Conservation (phyloP, 768 basidiomycete genomes). For the Amanita subjunquillea region DNA sequence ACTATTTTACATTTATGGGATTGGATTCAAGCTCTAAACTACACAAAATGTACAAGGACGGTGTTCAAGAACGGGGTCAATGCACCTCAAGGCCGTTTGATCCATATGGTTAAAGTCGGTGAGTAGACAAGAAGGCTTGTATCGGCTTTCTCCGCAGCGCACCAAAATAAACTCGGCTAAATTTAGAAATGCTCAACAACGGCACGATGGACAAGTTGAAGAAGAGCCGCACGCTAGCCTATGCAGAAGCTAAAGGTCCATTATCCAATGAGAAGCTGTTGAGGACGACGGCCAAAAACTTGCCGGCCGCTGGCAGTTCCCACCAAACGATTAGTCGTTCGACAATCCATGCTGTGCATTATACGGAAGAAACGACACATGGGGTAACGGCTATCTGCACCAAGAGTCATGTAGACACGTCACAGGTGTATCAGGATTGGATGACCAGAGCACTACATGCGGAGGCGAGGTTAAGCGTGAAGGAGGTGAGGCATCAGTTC, state of each 20-base stretch:
- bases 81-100: too few relatives aligned
- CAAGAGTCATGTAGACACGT: slow-evolving; percentile 17
- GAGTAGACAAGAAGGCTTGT: too few relatives aligned
- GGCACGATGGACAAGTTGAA: slow-evolving; percentile 2
- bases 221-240: slow-evolving; percentile 5
- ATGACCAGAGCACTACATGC: slow-evolving; percentile 54
- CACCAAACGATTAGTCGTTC: not conserved
- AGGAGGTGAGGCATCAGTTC: slow-evolving; percentile 23
- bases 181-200: not conserved
- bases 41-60: too few relatives aligned
- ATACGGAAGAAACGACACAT: not conserved
- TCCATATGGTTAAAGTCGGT: too few relatives aligned
- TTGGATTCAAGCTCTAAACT: too few relatives aligned
- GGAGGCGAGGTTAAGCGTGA: slow-evolving; percentile 46
- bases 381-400: not conserved
- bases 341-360: not conserved
- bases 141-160: too few relatives aligned
- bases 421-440: slow-evolving; percentile 41
- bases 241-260: slow-evolving; percentile 3
- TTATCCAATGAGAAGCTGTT: not conserved
- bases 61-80: too few relatives aligned
- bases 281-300: not conserved
- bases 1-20: too few relatives aligned
- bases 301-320: too few relatives aligned
- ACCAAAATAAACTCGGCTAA: not conserved